A percentile compares a stretch with the other conserved stretches of the same genome.
Conservation (phyloP, 176 grass and related monocot genomes). For the Hordeum marinum region DNA sequence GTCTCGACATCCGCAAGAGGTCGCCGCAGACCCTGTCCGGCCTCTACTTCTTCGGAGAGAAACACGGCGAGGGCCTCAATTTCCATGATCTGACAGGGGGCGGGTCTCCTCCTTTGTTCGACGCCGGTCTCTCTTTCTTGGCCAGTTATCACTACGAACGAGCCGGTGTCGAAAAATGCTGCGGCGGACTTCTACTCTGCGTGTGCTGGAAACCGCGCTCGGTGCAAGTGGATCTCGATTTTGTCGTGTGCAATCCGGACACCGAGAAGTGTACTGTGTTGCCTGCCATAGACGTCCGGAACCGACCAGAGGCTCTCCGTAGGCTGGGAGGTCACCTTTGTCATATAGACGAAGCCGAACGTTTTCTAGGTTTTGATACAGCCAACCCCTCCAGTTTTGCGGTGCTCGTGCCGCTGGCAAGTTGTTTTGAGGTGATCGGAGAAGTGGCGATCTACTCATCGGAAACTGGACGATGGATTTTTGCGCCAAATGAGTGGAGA, state of each 20-base stretch:
- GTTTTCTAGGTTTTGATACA: not conserved
- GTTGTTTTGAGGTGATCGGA: not conserved
- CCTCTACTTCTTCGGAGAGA: not conserved
- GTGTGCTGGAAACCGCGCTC: not conserved
- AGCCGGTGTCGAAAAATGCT: not conserved
- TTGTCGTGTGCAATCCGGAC: not conserved
- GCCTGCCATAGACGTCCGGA: not conserved
- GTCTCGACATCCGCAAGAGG: not conserved
- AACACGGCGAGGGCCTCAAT: too few relatives aligned
- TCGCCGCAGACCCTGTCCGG: not conserved
- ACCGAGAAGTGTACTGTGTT: not conserved
- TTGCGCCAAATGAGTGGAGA: not conserved
- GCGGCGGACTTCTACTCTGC: not conserved
- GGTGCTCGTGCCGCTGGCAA: not conserved
- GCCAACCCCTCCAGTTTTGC: not conserved
- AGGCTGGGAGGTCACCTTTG: not conserved
- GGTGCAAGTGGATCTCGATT: not conserved
- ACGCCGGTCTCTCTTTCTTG: not conserved
- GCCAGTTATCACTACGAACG: not conserved
- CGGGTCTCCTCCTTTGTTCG: not conserved
- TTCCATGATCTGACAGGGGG: not conserved
- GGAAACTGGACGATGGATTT: not conserved
- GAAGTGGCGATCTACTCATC: not conserved
- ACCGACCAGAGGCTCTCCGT: not conserved
- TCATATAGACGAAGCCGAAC: not conserved